Evolutionary conservation across 2,329 filamentous ascomycete species (phyloP), one percentile per base, ranked within the genome.

Genomic region (Epichloe scottii): DNA sequence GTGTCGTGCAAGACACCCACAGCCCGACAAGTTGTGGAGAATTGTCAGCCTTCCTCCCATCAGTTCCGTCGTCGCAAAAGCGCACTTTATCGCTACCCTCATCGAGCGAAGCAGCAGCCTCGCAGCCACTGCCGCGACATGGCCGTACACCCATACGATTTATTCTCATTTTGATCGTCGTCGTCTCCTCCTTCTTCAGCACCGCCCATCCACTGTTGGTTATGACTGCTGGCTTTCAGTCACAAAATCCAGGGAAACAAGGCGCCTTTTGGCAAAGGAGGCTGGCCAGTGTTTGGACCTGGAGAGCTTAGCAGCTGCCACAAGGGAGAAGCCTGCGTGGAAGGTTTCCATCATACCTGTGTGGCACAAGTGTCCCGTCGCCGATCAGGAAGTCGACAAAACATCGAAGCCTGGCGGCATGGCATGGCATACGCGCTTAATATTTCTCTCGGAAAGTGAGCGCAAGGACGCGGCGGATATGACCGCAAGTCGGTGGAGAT

Each of bases 401-500:
- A 33, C 15, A 21, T 14, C 11, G 17, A 48, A 23, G 10, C 21
- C 23, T 10, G 33, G 34, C 4, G 5, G 44, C 19, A n/a, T 14
- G 35, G 15, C 33, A 17, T 46, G 34, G 34, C 19, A 46, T 38
- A n/a, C 15, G 15, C 10, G 46, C 46, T 35, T n/a, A 50, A 53
- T 56, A 50, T 53, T 55, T 43, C 35, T 30, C 5, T 40, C 44
- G 38, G 45, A 26, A 19, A 41, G 34, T 41, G 50, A 49, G 39
- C 8, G 15, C 30, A 15, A 30, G 37, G 17, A 10, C 14, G 35
- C 14, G 46, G 42, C 37, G 47, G 49, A 50, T 51, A 51, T 40
- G 43, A 46, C 49, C 42, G 37, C 39, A 30, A 54, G 35, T 17
- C 34, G 42, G 57, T 57, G 57, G 58, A 58, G 52, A 57, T 57